Evolutionary conservation across 805 yeast genomes (phyloP), one percentile per base, ranked within the genome.

Genomic region (Lachancea cidri): DNA sequence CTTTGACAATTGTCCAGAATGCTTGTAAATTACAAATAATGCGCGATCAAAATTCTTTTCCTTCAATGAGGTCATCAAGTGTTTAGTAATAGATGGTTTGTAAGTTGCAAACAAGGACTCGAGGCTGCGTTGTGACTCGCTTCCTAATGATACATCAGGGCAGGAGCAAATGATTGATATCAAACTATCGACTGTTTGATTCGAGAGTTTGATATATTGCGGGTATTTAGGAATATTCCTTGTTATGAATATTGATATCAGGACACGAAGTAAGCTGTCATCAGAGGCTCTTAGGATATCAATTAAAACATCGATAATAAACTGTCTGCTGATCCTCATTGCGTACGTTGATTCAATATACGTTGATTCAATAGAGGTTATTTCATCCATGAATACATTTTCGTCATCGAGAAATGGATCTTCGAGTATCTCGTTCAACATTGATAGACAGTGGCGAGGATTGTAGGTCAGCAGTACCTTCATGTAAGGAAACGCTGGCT

Each of bases 361-460:
- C 17, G 53, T 25, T 52, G 36, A 32, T 47, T 53, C 35, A 46
- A 48, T 27, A 48, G 56, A 16, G 43, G 45, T 15, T 48, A 58
- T 56, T n/a, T n/a, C n/a, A n/a, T n/a, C n/a, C n/a, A n/a, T n/a
- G n/a, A n/a, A n/a, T n/a, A n/a, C n/a, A 20, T 67, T 73, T 34
- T 77, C 79, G 16, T 79, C 87, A 58, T 88, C 86, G 42, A 91
- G 60, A 32, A 76, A 68, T 0, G 83, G 65, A 57, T 87, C 95
- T 56, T 91, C 97, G 55, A 91, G 81, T 6, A 84, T 83, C 57
- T 85, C 95, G 58, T 87, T 83, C 43, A 93, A 59, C 14, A 85
- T 74, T 0, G 81, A 68, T 27, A 89, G 71, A 63, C 81, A 74
- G 29, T 73, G 74, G n/a, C 73, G 66, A 4, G 83, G 69, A 47